Evolutionary conservation across 495 filamentous ascomycete species (phyloP).

Genomic region (Tuber indicum): DNA sequence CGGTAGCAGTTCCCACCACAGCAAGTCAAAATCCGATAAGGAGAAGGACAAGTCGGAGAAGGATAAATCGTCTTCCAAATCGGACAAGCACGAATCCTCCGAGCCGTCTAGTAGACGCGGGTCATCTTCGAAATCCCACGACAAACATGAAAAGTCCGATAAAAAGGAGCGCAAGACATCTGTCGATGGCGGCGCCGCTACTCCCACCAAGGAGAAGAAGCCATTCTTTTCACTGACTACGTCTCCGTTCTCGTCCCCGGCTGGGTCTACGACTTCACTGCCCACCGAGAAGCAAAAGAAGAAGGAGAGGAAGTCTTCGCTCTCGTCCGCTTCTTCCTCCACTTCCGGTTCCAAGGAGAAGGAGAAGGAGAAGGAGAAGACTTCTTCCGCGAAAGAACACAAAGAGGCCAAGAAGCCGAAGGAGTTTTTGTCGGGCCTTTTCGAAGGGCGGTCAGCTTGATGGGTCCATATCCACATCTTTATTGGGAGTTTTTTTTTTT

Average conservation of each 20-base stretch:
- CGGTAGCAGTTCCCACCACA: conserved; percentile 4
- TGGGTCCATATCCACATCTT: not conserved
- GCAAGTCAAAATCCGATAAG: conserved; percentile 9
- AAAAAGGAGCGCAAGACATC: conserved; percentile 7
- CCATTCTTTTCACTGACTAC: conserved; percentile 8
- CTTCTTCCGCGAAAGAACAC: not conserved
- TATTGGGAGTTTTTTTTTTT: conserved; percentile 12
- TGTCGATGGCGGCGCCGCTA: not conserved
- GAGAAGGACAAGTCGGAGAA: conserved; percentile 20
- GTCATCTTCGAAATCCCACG: not conserved
- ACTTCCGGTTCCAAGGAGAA: conserved; percentile 23
- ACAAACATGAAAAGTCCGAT: conserved; percentile 20
- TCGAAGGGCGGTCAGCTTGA: conserved; percentile 28
- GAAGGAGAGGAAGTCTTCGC: not conserved
- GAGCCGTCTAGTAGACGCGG: not conserved
- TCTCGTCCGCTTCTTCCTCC: not conserved
- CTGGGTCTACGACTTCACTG: conserved; percentile 6
- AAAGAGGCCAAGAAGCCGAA: not conserved
- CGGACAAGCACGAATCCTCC: conserved; percentile 2
- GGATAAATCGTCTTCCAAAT: not conserved
- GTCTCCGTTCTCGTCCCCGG: conserved; percentile 25
- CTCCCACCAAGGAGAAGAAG: conserved; percentile 22
- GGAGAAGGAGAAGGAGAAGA: conserved; percentile 1
- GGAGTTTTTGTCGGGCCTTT: conserved; percentile 22
- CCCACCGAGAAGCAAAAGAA: not conserved